Conservation (phyloP, 106 monocot species). For the Agapanthus africanus region DNA sequence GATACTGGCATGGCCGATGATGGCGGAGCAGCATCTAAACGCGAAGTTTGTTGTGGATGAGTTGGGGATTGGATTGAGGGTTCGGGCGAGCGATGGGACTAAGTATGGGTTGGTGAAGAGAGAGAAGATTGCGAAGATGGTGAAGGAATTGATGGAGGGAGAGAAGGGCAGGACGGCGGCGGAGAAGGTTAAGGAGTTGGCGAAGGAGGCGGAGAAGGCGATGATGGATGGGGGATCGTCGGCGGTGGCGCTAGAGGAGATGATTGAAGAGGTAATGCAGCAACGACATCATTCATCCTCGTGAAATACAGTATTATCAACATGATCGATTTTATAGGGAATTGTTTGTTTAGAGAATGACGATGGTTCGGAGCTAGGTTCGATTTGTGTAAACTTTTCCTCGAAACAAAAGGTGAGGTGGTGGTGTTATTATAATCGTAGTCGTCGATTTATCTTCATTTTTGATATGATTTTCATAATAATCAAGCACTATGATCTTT, state of each 20-base stretch:
- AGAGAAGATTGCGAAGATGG: conserved; percentile 5
- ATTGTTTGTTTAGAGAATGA: too few relatives aligned
- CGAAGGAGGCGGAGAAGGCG: conserved; percentile 3
- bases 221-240: conserved; percentile 23
- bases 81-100: neutral
- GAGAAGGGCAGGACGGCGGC: conserved; percentile 17
- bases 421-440: too few relatives aligned
- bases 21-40: conserved; percentile 46
- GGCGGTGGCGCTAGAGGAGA: neutral
- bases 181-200: conserved; percentile 10
- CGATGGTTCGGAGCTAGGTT: too few relatives aligned
- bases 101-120: conserved; percentile 10
- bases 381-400: too few relatives aligned
- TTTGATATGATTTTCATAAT: too few relatives aligned
- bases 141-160: conserved; percentile 21
- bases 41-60: conserved; percentile 38
- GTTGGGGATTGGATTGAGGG: conserved; percentile 15
- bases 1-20: conserved; percentile 48
- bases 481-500: too few relatives aligned
- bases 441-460: too few relatives aligned
- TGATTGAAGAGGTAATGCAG: too few relatives aligned
- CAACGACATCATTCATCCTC: too few relatives aligned
- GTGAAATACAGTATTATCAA: too few relatives aligned
- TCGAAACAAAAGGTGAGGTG: too few relatives aligned
- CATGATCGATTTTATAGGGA: too few relatives aligned